These are phyloP conservation scores for Monosporascus sp. DNA, from an alignment of 2,329 filamentous ascomycete genomes.

Conservation along the genomic window DNA sequence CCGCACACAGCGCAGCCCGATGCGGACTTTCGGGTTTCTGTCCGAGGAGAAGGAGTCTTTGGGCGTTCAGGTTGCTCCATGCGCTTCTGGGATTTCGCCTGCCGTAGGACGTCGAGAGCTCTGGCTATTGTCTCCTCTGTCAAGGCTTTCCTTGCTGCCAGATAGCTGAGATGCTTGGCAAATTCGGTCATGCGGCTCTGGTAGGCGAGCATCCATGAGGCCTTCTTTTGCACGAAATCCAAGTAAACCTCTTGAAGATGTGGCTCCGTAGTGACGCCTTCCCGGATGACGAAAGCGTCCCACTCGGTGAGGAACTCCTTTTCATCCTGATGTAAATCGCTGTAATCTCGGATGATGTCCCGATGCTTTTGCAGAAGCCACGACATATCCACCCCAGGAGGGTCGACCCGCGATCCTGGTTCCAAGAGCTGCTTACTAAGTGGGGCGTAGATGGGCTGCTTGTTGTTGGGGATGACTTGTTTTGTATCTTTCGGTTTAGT, in stretches of 20 bases:
- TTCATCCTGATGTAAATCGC: constrained; percentile 47
- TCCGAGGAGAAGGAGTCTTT: constrained; percentile 16
- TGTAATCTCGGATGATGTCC: constrained; percentile 52
- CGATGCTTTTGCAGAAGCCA: constrained; percentile 57
- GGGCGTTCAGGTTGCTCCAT: constrained; percentile 16
- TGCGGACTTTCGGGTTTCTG: constrained; percentile 35
- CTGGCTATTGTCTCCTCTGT: constrained; percentile 37
- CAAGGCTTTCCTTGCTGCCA: constrained; percentile 44
- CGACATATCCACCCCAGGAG: constrained; percentile 37
- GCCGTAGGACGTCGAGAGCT: constrained; percentile 37
- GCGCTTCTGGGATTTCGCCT: constrained; percentile 30
- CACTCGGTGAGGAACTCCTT: constrained; percentile 55
- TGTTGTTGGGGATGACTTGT: constrained; percentile 42
- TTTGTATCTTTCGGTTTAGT: constrained; percentile 24
- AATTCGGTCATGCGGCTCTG: constrained; percentile 47
- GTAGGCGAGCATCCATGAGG: constrained; percentile 44
- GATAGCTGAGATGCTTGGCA: constrained; percentile 46
- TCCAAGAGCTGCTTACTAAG: constrained; percentile 48
- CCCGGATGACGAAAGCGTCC: constrained; percentile 49
- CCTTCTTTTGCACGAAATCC: constrained; percentile 45
- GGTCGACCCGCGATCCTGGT: constrained; percentile 41
- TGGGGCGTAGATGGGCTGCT: constrained; percentile 50
- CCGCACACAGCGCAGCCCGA: constrained; percentile 44
- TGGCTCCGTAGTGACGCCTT: constrained; percentile 45
- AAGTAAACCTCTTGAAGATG: constrained; percentile 48